Evolutionary conservation across 495 filamentous ascomycete genomes (phyloP).

Genomic region (Hypoxylon cercidicola): DNA sequence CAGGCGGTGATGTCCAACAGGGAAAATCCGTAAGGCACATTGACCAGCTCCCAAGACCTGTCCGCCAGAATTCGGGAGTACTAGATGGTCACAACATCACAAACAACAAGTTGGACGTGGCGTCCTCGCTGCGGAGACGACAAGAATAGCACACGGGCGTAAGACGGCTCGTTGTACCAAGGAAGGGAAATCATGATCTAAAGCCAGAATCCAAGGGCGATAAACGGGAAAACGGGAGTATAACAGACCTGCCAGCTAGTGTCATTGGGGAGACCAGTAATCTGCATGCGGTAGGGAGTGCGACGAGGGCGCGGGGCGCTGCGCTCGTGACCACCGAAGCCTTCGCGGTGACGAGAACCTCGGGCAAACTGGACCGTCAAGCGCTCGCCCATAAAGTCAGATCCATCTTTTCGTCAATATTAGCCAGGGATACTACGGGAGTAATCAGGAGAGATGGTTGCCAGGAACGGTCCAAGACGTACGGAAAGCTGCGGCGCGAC

Average conservation of each 20-base stretch:
- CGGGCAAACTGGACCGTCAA: constrained; percentile 98
- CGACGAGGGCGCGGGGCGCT: constrained; percentile 89
- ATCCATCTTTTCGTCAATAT: constrained; percentile 77
- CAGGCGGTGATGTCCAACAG: constrained; percentile 38
- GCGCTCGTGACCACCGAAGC: constrained; percentile 74
- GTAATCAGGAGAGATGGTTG: constrained; percentile 40
- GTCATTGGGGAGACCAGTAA: constrained; percentile 94
- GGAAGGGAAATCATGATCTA: constrained; percentile 48
- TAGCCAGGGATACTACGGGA: constrained; percentile 50
- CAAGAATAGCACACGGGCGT: constrained; percentile 41
- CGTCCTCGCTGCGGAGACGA: constrained; percentile 40
- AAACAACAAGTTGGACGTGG: constrained; percentile 37
- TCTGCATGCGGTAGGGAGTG: constrained; percentile 95
- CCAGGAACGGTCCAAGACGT: constrained; percentile 55
- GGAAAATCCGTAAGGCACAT: constrained; percentile 42
- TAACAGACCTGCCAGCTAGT: constrained; percentile 99
- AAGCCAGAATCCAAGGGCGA: constrained; percentile 59
- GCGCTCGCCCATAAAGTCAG: constrained; percentile 96
- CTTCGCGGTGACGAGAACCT: constrained; percentile 88
- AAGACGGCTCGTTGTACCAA: constrained; percentile 46
- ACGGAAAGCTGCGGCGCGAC: constrained; percentile 63
- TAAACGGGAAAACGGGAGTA: constrained; percentile 64
- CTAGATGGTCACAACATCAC: constrained; percentile 39
- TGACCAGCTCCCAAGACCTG: constrained; percentile 46
- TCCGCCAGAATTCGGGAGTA: constrained; percentile 44